Percentiles rank a stretch among this genome's conserved stretches.
These are phyloP conservation scores for Pestalotiopsis sp. DNA, from an alignment of 2,329 filamentous ascomycete genomes.

Conservation along the genomic window DNA sequence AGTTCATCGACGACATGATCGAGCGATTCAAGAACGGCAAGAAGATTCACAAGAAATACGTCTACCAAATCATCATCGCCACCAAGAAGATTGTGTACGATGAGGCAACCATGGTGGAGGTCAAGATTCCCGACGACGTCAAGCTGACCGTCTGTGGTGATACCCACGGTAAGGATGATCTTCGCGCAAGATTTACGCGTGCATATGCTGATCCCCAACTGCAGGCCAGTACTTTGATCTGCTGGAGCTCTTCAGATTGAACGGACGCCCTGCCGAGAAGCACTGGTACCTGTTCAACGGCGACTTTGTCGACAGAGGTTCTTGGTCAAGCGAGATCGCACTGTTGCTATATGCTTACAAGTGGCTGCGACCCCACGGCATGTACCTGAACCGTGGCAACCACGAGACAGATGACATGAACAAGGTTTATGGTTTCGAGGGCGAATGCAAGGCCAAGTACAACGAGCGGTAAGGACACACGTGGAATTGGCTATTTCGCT, in stretches of 20 bases:
- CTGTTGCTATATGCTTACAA: slow-evolving; percentile 95
- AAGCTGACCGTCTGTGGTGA: slow-evolving; percentile 94
- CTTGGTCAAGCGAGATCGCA: slow-evolving; percentile 97
- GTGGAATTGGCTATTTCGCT: neutral
- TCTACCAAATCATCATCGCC: slow-evolving; percentile 91
- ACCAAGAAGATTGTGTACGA: slow-evolving; percentile 89
- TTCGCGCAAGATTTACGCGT: neutral
- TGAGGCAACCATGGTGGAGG: slow-evolving; percentile 96
- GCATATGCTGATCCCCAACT: slow-evolving; percentile 22
- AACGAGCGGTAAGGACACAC: slow-evolving; percentile 66
- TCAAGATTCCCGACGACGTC: slow-evolving; percentile 76
- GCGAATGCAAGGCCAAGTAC: slow-evolving; percentile 98
- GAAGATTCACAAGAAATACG: slow-evolving; percentile 94
- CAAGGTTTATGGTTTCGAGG: slow-evolving; percentile 96
- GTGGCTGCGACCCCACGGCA: slow-evolving; percentile 82
- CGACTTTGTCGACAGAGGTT: slow-evolving; percentile 96
- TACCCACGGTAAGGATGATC: slow-evolving; percentile 74
- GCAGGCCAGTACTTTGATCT: slow-evolving; percentile 97
- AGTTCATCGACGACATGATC: slow-evolving; percentile 98
- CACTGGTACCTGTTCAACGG: slow-evolving; percentile 98
- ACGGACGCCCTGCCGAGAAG: slow-evolving; percentile 81
- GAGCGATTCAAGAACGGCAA: slow-evolving; percentile 95
- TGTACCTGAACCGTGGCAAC: slow-evolving; percentile 97
- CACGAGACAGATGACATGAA: slow-evolving; percentile 99
- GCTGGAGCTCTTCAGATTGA: slow-evolving; percentile 92